Evolutionary conservation across 371 early-diverging fungal species (phyloP), one percentile per base, ranked within the genome.

Genomic region (Batkoa obscura): DNA sequence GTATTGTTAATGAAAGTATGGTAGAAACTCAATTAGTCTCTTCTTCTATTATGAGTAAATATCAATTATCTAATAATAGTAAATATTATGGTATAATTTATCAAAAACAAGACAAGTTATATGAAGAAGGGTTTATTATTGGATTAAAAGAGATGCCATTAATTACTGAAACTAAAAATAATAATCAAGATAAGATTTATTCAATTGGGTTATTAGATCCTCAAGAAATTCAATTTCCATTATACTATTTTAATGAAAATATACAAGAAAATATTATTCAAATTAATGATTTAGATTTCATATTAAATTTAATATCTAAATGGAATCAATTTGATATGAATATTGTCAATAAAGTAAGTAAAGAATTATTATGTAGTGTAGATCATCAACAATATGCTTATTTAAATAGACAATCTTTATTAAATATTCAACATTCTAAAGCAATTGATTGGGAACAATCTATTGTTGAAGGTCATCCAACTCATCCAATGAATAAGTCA

Each of bases 401-500:
- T 39, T 13, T 5, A 8, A 39, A 13, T 13, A 5, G 41, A 8
- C 5, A 39, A 39, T 13, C 41, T 8, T 13, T 8, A 5, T 13
- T 13, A 5, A 39, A 5, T 13, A 8, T 39, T 39, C 8, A 5
- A 39, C 5, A 39, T 13, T 69, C 70, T 1, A 65, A 76, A 6
- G 62, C 70, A 1, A 62, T 79, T n/a, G 74, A 76, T 47, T 84
- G 85, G 85, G 85, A 84, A 58, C 80, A 80, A 59, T 66, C 72
- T 39, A 70, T 84, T 17, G 63, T 81, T 12, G 85, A 84, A 59
- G 85, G 85, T 9, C 84, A 84, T 56, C 78, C 81, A 13, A 80
- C 82, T 0, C 85, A 84, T 59, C 85, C 85, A 8, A 80, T 83
- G 81, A 76, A 80, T 62, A 81, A 78, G 62, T 68, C 82, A 36